Percentiles rank a stretch among this genome's conserved stretches.
phyloP scores from a whole-genome alignment of 306 rosid species.

The Cucurbita argyrosperma region DNA sequence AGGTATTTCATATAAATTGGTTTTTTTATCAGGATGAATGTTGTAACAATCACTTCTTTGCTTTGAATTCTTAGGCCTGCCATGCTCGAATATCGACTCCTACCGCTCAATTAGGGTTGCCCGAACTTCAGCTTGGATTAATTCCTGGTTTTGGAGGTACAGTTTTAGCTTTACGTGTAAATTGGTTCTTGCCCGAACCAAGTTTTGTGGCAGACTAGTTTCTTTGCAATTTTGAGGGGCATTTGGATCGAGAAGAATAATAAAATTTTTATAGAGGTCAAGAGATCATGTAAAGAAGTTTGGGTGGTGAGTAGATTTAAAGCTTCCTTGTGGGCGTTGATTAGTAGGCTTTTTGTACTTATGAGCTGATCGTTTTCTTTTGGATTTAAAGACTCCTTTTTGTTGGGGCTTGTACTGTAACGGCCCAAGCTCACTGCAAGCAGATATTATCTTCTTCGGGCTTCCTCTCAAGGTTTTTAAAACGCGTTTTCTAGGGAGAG shows the following conservation, averaged over 20 bases:
- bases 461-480: no score
- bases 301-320: not conserved
- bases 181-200: not conserved
- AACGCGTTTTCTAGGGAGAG: no score
- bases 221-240: not conserved
- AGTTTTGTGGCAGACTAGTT: no score
- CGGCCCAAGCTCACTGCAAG: no score
- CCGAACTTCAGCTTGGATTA: conserved; percentile 94
- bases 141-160: conserved; percentile 98
- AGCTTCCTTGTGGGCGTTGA: not conserved
- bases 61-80: conserved; percentile 44
- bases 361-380: not conserved
- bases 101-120: conserved; percentile 81
- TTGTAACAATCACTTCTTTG: not conserved
- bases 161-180: not conserved
- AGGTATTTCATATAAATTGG: not conserved
- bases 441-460: no score
- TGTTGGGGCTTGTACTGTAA: no score
- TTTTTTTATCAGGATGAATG: not conserved
- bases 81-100: conserved; percentile 81
- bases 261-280: not conserved
- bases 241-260: no score
- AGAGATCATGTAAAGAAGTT: not conserved
- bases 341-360: no score
- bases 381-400: not conserved